Percentiles rank a stretch among this genome's conserved stretches.
Conservation (phyloP, 208 protist species). For the Strigomonas culicis region DNA sequence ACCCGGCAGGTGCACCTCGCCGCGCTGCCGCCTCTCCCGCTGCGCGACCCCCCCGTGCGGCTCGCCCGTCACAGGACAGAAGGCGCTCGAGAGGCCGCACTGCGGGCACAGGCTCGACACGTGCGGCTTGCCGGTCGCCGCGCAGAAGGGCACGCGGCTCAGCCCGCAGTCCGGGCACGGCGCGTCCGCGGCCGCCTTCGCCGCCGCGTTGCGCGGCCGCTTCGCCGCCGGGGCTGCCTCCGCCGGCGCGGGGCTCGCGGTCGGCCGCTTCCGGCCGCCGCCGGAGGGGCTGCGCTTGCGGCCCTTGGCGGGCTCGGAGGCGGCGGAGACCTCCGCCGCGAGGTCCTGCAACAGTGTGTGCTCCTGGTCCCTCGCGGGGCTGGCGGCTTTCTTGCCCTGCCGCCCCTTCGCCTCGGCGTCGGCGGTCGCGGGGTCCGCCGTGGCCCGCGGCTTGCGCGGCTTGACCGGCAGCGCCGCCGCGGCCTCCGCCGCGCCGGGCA, state of each 20-base stretch:
- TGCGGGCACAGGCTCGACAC: slow-evolving; percentile 26
- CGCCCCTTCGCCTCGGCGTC: too few relatives aligned
- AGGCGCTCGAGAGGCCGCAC: slow-evolving; percentile 50
- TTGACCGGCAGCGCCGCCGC: neutral
- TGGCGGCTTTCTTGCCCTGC: too few relatives aligned
- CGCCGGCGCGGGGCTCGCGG: neutral
- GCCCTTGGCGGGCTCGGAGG: slow-evolving; percentile 10
- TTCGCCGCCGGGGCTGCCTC: neutral
- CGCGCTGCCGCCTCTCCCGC: slow-evolving; percentile 30
- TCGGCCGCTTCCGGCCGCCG: too few relatives aligned
- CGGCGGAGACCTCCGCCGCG: neutral
- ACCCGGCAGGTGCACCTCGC: slow-evolving; percentile 44
- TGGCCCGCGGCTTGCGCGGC: too few relatives aligned
- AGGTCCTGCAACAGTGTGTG: too few relatives aligned
- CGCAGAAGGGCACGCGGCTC: slow-evolving; percentile 50
- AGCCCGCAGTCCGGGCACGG: slow-evolving; percentile 60
- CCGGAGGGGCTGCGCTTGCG: neutral
- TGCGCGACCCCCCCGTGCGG: slow-evolving; percentile 32
- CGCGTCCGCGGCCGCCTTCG: slow-evolving; percentile 1
- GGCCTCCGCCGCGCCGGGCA: neutral
- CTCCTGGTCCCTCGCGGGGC: too few relatives aligned
- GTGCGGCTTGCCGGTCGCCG: slow-evolving; percentile 47
- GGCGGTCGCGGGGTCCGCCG: too few relatives aligned
- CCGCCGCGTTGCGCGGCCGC: neutral
- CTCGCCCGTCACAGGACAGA: slow-evolving; percentile 64